Base-by-base conservation (phyloP, 2,329 filamentous ascomycete genomes). In the Lasiodiplodia sp. region DNA sequence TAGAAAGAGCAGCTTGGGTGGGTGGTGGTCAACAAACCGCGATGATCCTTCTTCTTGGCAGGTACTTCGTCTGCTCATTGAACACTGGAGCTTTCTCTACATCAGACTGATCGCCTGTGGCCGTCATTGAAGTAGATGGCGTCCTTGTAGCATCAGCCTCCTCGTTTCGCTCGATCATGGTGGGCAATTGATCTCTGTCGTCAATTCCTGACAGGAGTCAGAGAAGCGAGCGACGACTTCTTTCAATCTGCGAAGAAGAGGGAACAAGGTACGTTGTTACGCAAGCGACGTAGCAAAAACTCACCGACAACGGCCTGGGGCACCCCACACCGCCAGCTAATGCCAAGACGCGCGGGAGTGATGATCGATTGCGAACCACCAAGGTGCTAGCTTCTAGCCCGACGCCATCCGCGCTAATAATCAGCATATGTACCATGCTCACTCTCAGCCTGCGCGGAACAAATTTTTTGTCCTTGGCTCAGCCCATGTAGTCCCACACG, bases 1-100 rank as follows among this genome's bases (percentile, higher is more conserved):
- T 11, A 16, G 60, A 14, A 3, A 31, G 11, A 14, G 1, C 4
- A 18, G 23, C 31, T 8, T 14, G 52, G 21, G 28, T 7, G n/a
- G 12, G 14, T 6, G 28, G 23, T 40, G 8, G 40, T 55, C n/a
- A 21, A 60, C 68, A 5, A 47, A 68, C 69, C 52, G 65, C 52
- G 7, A 70, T 55, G 23, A 70, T 70, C 18, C 56, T 51, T 18
- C 65, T 62, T 52, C 31, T 57, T 23, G 68, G 66, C 40, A 69
- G 8, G 25, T 69, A 69, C 18, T 69, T 69, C 28, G 68, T 69
- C 58, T 69, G 68, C 31, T 69, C 68, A 11, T 69, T 69, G 57
- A 69, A 69, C 11, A 63, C 38, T 2, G 66, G 66, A 21, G 66
- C 47, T 23, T 25, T 28, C 56, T 67, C 66, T 8, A 67, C 47